Evolutionary conservation across 495 filamentous ascomycete species (phyloP).

Genomic region (Penicillium robsamsonii): DNA sequence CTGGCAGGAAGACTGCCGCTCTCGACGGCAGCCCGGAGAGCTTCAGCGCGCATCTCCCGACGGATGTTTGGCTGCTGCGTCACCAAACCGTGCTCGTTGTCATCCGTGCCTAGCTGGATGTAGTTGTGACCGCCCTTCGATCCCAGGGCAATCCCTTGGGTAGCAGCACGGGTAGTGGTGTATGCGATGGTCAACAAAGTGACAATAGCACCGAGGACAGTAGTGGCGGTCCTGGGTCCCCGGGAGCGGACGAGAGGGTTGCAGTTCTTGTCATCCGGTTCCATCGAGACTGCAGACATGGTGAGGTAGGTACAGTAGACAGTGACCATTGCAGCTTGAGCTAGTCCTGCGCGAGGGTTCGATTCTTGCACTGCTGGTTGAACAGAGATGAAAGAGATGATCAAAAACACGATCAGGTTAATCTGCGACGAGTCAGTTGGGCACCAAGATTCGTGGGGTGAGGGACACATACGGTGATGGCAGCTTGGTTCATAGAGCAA

Average conservation of each 20-base stretch:
- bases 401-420: constrained; percentile 82
- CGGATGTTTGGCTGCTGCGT: constrained; percentile 78
- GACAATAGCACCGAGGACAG: constrained; percentile 88
- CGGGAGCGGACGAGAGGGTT: constrained; percentile 89
- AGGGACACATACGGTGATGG: constrained; percentile 53
- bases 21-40: constrained; percentile 86
- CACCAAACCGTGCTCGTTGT: constrained; percentile 81
- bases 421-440: constrained; percentile 48
- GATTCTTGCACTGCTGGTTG: constrained; percentile 88
- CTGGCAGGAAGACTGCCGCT: constrained; percentile 88
- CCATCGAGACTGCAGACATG: constrained; percentile 98
- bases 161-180: constrained; percentile 94
- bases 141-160: constrained; percentile 83
- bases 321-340: constrained; percentile 95
- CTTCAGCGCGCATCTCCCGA: constrained; percentile 88
- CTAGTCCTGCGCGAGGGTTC: constrained; percentile 89
- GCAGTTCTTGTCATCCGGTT: constrained; percentile 91
- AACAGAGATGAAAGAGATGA: constrained; percentile 79
- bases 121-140: constrained; percentile 60
- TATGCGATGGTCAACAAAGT: constrained; percentile 98
- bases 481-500: constrained; percentile 92
- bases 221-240: constrained; percentile 83
- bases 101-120: constrained; percentile 61
- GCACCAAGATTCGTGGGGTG: background rate
- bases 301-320: constrained; percentile 98